A percentile compares a stretch with the other conserved stretches of the same genome.
Evolutionary conservation across 805 yeast species (phyloP).

Genomic region (Barnettozyma populi): DNA sequence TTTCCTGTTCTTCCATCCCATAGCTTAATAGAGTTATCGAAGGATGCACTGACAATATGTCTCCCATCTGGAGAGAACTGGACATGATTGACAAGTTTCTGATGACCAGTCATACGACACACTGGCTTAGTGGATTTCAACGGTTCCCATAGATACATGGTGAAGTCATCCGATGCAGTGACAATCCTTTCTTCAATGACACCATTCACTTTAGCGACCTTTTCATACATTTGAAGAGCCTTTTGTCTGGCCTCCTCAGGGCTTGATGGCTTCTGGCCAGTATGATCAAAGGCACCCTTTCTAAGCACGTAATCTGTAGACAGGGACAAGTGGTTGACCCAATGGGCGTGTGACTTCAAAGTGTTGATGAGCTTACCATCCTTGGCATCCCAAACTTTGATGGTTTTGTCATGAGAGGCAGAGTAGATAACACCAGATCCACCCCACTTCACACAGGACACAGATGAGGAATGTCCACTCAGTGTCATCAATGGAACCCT

Average conservation of each 20-base stretch:
- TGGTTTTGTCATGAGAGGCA: slow-evolving; percentile 91
- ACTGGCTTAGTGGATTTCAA: slow-evolving; percentile 73
- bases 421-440: slow-evolving; percentile 81
- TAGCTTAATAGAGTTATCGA: slow-evolving; percentile 89
- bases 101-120: slow-evolving; percentile 96
- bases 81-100: slow-evolving; percentile 92
- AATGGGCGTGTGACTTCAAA: slow-evolving; percentile 87
- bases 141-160: slow-evolving; percentile 98
- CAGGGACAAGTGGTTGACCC: slow-evolving; percentile 92
- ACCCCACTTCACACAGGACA: slow-evolving; percentile 96
- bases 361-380: slow-evolving; percentile 76
- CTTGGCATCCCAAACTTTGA: slow-evolving; percentile 83
- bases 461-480: slow-evolving; percentile 84
- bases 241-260: slow-evolving; percentile 42
- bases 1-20: slow-evolving; percentile 96
- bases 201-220: slow-evolving; percentile 50
- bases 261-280: slow-evolving; percentile 39
- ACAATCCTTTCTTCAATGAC: slow-evolving; percentile 79
- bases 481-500: slow-evolving; percentile 64
- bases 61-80: slow-evolving; percentile 95
- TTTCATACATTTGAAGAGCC: slow-evolving; percentile 50
- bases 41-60: slow-evolving; percentile 83
- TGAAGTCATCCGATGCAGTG: slow-evolving; percentile 94
- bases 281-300: slow-evolving; percentile 84
- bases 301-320: slow-evolving; percentile 87